Conservation (phyloP, 192 early-diverging fungal genomes). For the Backusella parvicylindrica region DNA sequence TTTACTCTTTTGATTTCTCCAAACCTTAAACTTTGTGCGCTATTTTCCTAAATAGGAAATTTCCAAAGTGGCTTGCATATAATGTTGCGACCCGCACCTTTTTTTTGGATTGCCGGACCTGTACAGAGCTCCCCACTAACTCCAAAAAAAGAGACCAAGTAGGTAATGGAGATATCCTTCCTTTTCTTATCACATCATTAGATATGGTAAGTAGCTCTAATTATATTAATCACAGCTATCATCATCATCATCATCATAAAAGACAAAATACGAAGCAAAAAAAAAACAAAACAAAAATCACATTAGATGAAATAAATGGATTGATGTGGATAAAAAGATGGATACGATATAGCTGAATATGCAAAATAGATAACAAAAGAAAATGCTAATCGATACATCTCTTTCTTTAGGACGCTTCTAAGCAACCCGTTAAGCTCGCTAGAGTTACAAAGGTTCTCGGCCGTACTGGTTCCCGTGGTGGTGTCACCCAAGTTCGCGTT, state of each 20-base stretch:
- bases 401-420: slow-evolving; percentile 30
- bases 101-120: background rate
- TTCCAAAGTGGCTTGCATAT: background rate
- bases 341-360: too few species aligned
- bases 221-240: background rate
- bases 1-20: background rate
- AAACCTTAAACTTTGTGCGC: background rate
- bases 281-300: background rate
- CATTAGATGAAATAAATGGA: slow-evolving; percentile 20
- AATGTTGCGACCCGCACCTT: background rate
- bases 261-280: background rate
- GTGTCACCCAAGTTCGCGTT: slow-evolving; percentile 99
- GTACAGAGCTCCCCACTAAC: background rate
- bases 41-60: background rate
- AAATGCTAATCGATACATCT: background rate
- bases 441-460: slow-evolving; percentile 96
- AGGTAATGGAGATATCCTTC: background rate
- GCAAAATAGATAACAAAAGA: background rate
- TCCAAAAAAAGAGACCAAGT: background rate
- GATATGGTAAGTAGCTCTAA: slow-evolving; percentile 9
- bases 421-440: slow-evolving; percentile 84
- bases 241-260: background rate
- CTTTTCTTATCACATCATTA: slow-evolving; percentile 14
- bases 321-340: too few species aligned
- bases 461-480: slow-evolving; percentile 99